A percentile compares a stretch with the other conserved stretches of the same genome.
phyloP scores from a whole-genome alignment of 2,329 filamentous ascomycete genomes.

The Penicillium crustosum region DNA sequence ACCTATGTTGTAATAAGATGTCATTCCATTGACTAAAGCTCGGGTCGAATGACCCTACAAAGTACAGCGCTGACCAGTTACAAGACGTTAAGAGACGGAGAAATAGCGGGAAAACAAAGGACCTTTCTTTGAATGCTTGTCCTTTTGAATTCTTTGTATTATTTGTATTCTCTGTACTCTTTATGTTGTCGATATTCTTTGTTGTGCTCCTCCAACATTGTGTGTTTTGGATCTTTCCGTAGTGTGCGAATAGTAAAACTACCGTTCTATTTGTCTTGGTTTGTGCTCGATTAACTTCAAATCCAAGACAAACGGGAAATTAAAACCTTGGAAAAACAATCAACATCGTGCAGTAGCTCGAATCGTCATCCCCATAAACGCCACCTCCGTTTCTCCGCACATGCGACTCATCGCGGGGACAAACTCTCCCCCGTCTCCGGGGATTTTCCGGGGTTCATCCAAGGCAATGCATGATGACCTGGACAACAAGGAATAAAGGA shows the following conservation, averaged over 20 bases:
- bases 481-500: too few species aligned
- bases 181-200: background rate
- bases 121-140: too few species aligned
- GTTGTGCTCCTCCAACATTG: background rate
- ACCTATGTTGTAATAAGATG: background rate
- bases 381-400: slow-evolving; percentile 10
- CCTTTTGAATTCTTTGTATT: background rate
- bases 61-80: background rate
- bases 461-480: too few species aligned
- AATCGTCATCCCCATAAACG: background rate
- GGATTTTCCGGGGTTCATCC: too few species aligned
- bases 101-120: background rate
- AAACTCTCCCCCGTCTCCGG: too few species aligned
- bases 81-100: background rate
- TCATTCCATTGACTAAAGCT: background rate
- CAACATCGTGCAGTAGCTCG: background rate
- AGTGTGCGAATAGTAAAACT: background rate
- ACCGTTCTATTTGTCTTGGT: background rate
- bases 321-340: too few species aligned
- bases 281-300: too few species aligned
- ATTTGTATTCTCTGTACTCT: too few species aligned
- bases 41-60: background rate
- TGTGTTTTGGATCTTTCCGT: background rate
- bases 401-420: background rate
- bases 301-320: too few species aligned